These are phyloP conservation scores for Blastobotrys illinoisensis DNA, from an alignment of 1,139 yeast genomes.

Conservation along the genomic window DNA sequence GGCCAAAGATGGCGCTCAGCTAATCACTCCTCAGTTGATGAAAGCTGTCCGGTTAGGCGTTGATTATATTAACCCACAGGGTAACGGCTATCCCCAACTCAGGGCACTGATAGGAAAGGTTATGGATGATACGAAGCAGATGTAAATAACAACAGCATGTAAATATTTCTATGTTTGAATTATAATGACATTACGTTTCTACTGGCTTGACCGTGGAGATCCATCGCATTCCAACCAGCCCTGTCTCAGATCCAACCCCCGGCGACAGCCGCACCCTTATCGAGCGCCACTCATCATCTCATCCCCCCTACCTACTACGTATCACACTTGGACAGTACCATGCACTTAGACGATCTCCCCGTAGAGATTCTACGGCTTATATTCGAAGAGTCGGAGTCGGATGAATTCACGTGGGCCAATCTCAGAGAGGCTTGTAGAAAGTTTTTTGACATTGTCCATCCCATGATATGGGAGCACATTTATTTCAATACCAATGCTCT, in stretches of 20 bases:
- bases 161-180: background rate
- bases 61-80: conserved; percentile 21
- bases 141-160: background rate
- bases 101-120: conserved; percentile 14
- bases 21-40: conserved; percentile 18
- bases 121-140: background rate
- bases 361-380: background rate
- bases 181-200: background rate
- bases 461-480: background rate
- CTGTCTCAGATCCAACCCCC: no score
- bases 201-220: no score
- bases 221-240: no score
- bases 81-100: conserved; percentile 20
- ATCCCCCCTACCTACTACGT: no score
- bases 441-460: background rate
- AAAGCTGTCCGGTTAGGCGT: conserved; percentile 19
- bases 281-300: background rate
- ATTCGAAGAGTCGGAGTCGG: background rate
- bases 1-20: conserved; percentile 5
- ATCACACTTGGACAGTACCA: no score
- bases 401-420: background rate
- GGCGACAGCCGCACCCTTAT: background rate
- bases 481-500: background rate
- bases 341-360: background rate
- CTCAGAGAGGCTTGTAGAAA: background rate